Evolutionary conservation across 2,329 filamentous ascomycete species (phyloP).

Genomic region (Alternaria novae-zelandiae): DNA sequence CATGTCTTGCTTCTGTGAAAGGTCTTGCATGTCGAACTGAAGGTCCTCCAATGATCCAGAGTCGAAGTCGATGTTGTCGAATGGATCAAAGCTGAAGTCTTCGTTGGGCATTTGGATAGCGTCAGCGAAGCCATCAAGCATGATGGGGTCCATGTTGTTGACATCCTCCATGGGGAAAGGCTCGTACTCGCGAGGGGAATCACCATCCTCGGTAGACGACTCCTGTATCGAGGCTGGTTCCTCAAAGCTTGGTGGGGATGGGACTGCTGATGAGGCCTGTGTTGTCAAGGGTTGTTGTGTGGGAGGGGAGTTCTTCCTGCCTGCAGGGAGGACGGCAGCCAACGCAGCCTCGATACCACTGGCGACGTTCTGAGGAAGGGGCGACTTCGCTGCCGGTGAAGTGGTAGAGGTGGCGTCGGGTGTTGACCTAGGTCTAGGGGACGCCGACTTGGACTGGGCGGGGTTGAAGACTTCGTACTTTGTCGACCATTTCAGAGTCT

Average conservation of each 20-base stretch:
- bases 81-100: conserved; percentile 33
- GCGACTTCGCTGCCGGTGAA: conserved; percentile 12
- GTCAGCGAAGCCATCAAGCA: conserved; percentile 35
- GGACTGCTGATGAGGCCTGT: conserved; percentile 24
- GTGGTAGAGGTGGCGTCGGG: conserved; percentile 12
- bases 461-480: conserved; percentile 57
- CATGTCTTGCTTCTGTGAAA: conserved; percentile 25
- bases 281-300: conserved; percentile 15
- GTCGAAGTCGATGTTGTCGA: conserved; percentile 39
- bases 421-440: conserved; percentile 20
- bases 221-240: conserved; percentile 24
- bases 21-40: conserved; percentile 27
- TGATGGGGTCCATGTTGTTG: conserved; percentile 27
- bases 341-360: conserved; percentile 43
- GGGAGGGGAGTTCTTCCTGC: conserved; percentile 30
- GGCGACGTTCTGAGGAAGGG: conserved; percentile 39
- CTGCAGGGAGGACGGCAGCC: conserved; percentile 44
- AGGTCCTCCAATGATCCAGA: conserved; percentile 26
- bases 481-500: conserved; percentile 56
- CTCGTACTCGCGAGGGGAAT: conserved; percentile 32
- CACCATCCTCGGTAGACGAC: conserved; percentile 34
- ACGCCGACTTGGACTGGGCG: conserved; percentile 29
- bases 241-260: conserved; percentile 29
- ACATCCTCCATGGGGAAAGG: conserved; percentile 35
- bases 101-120: conserved; percentile 28